Evolutionary conservation across 2,329 filamentous ascomycete species (phyloP).

Genomic region (Hymenoscyphus linearis): DNA sequence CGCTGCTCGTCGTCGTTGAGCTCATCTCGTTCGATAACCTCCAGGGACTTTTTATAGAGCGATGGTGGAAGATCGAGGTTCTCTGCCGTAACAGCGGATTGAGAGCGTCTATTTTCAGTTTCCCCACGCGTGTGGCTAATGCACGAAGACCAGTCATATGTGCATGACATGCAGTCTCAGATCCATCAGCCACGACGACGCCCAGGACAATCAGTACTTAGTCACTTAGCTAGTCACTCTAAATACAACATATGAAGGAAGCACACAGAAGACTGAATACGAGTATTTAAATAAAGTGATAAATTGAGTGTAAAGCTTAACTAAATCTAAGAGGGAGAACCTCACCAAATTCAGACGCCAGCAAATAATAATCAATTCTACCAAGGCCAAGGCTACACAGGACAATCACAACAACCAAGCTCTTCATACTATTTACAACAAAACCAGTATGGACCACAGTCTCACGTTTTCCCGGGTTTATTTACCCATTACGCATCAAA

Average conservation of each 20-base stretch:
- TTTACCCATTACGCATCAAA: slow-evolving; percentile 18
- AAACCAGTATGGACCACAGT: slow-evolving; percentile 22
- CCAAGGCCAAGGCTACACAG: slow-evolving; percentile 22
- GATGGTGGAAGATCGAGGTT: slow-evolving; percentile 11
- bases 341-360: slow-evolving; percentile 16
- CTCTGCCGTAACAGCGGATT: background rate
- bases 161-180: background rate
- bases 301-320: no score
- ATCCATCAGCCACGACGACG: slow-evolving; percentile 1
- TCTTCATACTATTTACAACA: slow-evolving; percentile 25
- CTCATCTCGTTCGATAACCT: slow-evolving; percentile 16
- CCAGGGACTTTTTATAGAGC: slow-evolving; percentile 20
- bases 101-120: background rate
- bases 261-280: no score
- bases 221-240: no score
- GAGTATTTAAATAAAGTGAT: no score
- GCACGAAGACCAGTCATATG: background rate
- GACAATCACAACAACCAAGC: slow-evolving; percentile 18
- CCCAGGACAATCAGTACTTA: no score
- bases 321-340: no score
- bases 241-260: no score
- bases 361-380: slow-evolving; percentile 24
- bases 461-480: slow-evolving; percentile 19
- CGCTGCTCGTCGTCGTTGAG: background rate
- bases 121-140: background rate